Base-by-base conservation (phyloP, 805 yeast genomes). In the Maudiozyma saulgeensis region DNA sequence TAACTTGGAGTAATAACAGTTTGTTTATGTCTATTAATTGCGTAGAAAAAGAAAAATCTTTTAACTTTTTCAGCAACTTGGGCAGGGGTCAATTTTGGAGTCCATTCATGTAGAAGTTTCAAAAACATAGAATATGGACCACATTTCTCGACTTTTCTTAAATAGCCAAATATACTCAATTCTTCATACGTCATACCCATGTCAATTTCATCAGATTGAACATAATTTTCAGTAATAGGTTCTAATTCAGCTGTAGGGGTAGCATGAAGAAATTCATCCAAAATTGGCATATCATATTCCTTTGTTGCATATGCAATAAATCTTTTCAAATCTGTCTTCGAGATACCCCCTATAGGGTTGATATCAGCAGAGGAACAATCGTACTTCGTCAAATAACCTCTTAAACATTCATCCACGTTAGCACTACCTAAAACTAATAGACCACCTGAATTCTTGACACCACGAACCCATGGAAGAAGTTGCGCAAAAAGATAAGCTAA, bases 111-210 rank as follows among this genome's bases (percentile, higher is more conserved):
- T 56, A 88, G 78, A 40, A 93, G 70, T 62, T 89, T 87, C 60
- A 90, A 72, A 65, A 93, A 93, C 95, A 88, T 87, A 6, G 95
- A 87, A 62, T 86, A 87, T 4, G 99, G 99, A 0, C 99, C 99
- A 69, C 96, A 87, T 69, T 90, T 90, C 45, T 87, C 87, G 44
- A 93, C 84, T 67, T 93, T 93, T 56, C 99, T 78, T 53, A 93
- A 75, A 51, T 85, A 77, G 13, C 99, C 99, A 71, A 93, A 90
- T 6, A 85, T 74, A 34, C 96, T 84, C 51, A 93, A 75, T 63
- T 93, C 99, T 55, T 90, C 95, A 61, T 93, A 93, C 0, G 96
- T 86, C 84, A 95, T 85, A 1, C 99, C 99, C 99, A 93, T 93
- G 63, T 93, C 99, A 13, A 79, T 81, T 67, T 93, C 99, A 66